Conservation (phyloP, 2,329 filamentous ascomycete genomes). For the Sclerotinia trifoliorum region DNA sequence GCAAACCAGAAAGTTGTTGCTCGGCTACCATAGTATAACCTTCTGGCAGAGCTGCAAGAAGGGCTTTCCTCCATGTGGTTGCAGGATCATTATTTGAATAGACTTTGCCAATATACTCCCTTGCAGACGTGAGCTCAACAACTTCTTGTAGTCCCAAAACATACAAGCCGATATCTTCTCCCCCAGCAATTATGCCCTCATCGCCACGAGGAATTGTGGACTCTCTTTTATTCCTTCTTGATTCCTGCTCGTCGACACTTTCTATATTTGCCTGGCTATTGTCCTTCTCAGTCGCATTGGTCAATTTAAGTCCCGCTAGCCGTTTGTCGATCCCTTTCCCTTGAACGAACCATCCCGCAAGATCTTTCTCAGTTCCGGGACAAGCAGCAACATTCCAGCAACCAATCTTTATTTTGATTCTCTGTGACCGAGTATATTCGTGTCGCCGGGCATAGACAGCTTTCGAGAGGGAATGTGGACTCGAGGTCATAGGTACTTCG, state of each 20-base stretch:
- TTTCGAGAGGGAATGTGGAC: conserved; percentile 58
- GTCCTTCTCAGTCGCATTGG: conserved; percentile 41
- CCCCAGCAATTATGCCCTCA: conserved; percentile 48
- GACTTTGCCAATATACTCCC: conserved; percentile 69
- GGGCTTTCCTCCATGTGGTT: conserved; percentile 76
- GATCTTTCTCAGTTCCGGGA: conserved; percentile 81
- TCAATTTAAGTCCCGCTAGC: conserved; percentile 55
- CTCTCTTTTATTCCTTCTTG: conserved; percentile 44
- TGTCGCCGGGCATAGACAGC: conserved; percentile 69
- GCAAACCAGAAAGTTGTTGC: conserved; percentile 82
- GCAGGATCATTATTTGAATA: conserved; percentile 71
- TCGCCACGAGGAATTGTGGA: conserved; percentile 47
- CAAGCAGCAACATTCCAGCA: conserved; percentile 93
- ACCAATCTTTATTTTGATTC: conserved; percentile 82
- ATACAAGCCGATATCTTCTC: conserved; percentile 80
- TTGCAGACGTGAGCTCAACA: conserved; percentile 76
- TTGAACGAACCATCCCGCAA: conserved; percentile 83
- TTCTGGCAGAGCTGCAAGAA: conserved; percentile 70
- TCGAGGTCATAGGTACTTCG: conserved; percentile 38
- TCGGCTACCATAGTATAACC: conserved; percentile 76
- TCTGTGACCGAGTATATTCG: conserved; percentile 75
- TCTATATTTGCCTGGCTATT: conserved; percentile 43
- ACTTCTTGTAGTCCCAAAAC: conserved; percentile 90
- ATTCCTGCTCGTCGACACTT: conserved; percentile 49
- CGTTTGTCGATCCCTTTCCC: conserved; percentile 67